These are phyloP conservation scores for Neonectria faginata DNA, from an alignment of 2,329 filamentous ascomycete genomes.

Conservation along the genomic window DNA sequence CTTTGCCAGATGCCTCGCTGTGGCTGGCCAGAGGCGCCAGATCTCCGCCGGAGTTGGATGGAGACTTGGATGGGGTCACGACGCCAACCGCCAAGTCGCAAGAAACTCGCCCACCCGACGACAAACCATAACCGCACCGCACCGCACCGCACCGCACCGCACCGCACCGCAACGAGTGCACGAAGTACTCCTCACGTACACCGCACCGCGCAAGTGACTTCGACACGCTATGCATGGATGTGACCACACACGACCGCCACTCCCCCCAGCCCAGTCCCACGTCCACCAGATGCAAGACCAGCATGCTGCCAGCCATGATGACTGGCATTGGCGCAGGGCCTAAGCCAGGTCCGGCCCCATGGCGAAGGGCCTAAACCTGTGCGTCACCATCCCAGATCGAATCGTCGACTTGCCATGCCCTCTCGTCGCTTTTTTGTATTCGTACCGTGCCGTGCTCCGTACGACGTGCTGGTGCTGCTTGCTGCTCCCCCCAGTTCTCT, in stretches of 20 bases:
- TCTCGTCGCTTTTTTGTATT: conserved; percentile 23
- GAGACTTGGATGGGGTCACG: conserved; percentile 10
- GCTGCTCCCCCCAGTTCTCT: conserved; percentile 3
- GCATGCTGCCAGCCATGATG: conserved; percentile 43
- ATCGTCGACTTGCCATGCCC: conserved; percentile 37
- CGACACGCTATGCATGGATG: background rate
- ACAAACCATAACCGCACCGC: background rate
- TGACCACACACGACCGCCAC: conserved; percentile 2
- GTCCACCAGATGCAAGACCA: conserved; percentile 31
- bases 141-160: no score
- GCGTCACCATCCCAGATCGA: conserved; percentile 47
- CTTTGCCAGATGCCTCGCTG: conserved; percentile 19
- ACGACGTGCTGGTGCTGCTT: conserved; percentile 11
- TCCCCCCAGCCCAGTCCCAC: conserved; percentile 14
- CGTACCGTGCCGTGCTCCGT: conserved; percentile 15
- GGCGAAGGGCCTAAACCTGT: conserved; percentile 45
- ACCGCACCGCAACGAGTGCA: no score
- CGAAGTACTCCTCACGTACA: background rate
- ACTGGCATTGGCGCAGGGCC: conserved; percentile 47
- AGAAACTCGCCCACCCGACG: background rate
- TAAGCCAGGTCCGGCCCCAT: conserved; percentile 43
- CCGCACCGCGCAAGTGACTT: background rate
- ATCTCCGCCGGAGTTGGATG: conserved; percentile 23
- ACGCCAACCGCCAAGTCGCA: conserved; percentile 8
- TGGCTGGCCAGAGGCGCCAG: conserved; percentile 24